Evolutionary conservation across 2,329 filamentous ascomycete genomes (phyloP).

Genomic region (Aspergillus ustus): DNA sequence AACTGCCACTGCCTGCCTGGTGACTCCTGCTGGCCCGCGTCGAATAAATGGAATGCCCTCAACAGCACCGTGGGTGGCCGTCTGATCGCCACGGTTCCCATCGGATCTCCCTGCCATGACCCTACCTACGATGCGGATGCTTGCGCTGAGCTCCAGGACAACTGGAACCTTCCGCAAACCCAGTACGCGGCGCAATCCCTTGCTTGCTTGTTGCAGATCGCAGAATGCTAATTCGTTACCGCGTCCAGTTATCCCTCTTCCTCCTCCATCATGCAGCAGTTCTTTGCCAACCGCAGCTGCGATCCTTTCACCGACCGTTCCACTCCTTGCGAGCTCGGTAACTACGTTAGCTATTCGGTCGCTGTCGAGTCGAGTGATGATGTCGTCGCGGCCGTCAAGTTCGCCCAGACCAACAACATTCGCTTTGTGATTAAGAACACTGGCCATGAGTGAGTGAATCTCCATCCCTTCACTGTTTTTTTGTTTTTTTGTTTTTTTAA

Average conservation of each 20-base stretch:
- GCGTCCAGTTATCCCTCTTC: slow-evolving; percentile 29
- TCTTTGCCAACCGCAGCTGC: slow-evolving; percentile 38
- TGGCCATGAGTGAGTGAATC: slow-evolving; percentile 43
- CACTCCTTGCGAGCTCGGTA: slow-evolving; percentile 33
- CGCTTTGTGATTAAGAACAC: slow-evolving; percentile 54
- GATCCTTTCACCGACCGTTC: slow-evolving; percentile 34
- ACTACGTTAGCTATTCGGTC: slow-evolving; percentile 40
- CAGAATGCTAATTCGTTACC: background rate
- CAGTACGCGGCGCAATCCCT: slow-evolving; percentile 28
- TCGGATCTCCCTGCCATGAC: slow-evolving; percentile 44
- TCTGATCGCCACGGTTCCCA: slow-evolving; percentile 44
- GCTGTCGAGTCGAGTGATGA: slow-evolving; percentile 37
- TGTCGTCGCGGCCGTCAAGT: slow-evolving; percentile 39
- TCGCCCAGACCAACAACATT: slow-evolving; percentile 56
- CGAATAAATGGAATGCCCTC: slow-evolving; percentile 36
- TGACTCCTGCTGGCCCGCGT: slow-evolving; percentile 45
- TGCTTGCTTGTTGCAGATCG: background rate
- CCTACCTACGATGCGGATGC: slow-evolving; percentile 29
- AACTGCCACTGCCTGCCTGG: slow-evolving; percentile 37
- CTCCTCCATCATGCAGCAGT: slow-evolving; percentile 39
- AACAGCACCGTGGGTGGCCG: slow-evolving; percentile 45
- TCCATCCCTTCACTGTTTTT: background rate
- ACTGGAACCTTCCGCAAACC: slow-evolving; percentile 34
- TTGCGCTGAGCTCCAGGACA: slow-evolving; percentile 24
- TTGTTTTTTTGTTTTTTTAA: too few species aligned